Evolutionary conservation across 1,284 basidiomycete species (phyloP).

Genomic region (Ustilago bromivora): DNA sequence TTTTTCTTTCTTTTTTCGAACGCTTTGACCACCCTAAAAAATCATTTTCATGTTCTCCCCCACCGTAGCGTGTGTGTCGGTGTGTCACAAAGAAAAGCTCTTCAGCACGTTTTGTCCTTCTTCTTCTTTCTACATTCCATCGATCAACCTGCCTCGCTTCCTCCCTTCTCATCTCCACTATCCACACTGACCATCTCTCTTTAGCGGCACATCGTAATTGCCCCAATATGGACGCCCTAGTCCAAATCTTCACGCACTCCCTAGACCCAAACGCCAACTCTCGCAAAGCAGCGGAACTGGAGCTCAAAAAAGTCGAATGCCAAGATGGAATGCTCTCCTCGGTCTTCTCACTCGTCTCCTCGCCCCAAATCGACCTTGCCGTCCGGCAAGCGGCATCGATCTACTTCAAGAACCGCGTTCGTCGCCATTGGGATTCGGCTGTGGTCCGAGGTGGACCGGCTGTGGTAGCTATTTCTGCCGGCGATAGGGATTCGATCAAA

Average conservation of each 20-base stretch:
- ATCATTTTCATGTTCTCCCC: constrained; percentile 8
- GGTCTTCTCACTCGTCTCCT: constrained; percentile 61
- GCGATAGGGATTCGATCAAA: constrained; percentile 58
- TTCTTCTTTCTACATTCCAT: neutral
- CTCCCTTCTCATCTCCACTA: neutral
- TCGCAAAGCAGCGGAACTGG: constrained; percentile 66
- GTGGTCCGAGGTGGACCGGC: constrained; percentile 25
- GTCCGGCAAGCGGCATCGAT: constrained; percentile 66
- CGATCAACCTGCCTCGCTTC: neutral
- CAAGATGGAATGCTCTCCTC: constrained; percentile 66
- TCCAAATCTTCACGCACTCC: constrained; percentile 50
- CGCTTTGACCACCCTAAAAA: constrained; percentile 7
- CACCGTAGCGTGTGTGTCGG: neutral
- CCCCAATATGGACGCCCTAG: constrained; percentile 47
- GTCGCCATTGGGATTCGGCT: constrained; percentile 59
- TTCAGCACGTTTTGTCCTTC: neutral
- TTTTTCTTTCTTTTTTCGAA: constrained; percentile 1
- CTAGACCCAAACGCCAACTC: constrained; percentile 62
- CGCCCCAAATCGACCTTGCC: constrained; percentile 52
- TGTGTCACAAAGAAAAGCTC: neutral
- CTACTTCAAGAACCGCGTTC: constrained; percentile 68
- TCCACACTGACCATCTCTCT: neutral
- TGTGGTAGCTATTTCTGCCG: constrained; percentile 40
- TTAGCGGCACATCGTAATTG: neutral
- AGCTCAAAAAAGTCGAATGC: constrained; percentile 63